Evolutionary conservation across 768 basidiomycete species (phyloP).

Genomic region (Steccherinum ochraceum): DNA sequence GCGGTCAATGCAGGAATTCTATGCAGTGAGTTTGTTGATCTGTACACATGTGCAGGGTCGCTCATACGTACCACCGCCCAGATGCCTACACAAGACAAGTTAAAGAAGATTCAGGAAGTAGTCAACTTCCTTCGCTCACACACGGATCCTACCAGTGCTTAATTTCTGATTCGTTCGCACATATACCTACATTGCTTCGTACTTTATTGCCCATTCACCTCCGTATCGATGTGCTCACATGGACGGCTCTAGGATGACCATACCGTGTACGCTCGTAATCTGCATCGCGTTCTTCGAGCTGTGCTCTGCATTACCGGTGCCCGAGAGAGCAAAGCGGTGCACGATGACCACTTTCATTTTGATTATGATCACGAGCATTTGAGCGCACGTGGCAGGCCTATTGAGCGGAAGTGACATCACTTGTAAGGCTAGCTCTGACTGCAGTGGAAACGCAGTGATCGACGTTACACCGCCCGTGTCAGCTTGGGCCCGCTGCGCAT

Average conservation of each 20-base stretch:
- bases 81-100: constrained; percentile 52
- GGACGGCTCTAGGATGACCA: no score
- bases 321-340: no score
- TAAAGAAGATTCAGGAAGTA: constrained; percentile 44
- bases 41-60: not conserved
- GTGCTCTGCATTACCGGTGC: no score
- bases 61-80: constrained; percentile 18
- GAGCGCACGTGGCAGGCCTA: no score
- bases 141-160: constrained; percentile 6
- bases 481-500: no score
- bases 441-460: no score
- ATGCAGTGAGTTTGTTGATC: not conserved
- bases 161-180: not conserved
- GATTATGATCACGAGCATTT: no score
- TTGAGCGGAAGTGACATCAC: no score
- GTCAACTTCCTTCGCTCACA: constrained; percentile 31
- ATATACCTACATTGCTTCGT: no score
- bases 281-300: not conserved
- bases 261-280: no score
- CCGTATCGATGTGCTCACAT: constrained; percentile 4
- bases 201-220: not conserved
- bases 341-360: constrained; percentile 1
- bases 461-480: not conserved
- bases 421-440: no score
- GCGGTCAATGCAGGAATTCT: not conserved